Conservation (phyloP, 495 filamentous ascomycete genomes). For the Aspergillus ellipticus region DNA sequence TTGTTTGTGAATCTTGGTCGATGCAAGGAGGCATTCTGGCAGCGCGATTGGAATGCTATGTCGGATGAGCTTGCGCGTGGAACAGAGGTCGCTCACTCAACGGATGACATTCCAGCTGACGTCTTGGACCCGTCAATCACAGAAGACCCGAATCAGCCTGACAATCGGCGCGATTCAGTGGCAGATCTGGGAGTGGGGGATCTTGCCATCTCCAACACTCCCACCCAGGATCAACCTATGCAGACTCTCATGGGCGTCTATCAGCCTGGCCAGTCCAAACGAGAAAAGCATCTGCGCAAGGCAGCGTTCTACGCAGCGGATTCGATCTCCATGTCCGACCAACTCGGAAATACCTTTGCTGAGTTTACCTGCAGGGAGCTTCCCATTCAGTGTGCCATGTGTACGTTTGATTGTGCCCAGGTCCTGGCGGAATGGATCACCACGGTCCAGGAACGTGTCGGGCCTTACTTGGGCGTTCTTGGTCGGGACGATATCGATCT, state of each 20-base stretch:
- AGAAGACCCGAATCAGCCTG: constrained; percentile 13
- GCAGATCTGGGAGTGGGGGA: constrained; percentile 39
- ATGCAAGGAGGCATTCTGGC: constrained; percentile 92
- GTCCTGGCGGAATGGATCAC: constrained; percentile 95
- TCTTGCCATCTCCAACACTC: constrained; percentile 42
- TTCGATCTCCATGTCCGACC: constrained; percentile 86
- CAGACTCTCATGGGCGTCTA: constrained; percentile 30
- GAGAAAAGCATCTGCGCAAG: constrained; percentile 87
- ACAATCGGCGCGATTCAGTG: constrained; percentile 35
- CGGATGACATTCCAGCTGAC: constrained; percentile 46
- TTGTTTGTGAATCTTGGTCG: constrained; percentile 89
- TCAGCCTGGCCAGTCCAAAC: constrained; percentile 49
- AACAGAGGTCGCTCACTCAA: constrained; percentile 69
- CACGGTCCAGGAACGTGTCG: constrained; percentile 92
- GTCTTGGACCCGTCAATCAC: constrained; percentile 33
- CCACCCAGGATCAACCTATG: constrained; percentile 38
- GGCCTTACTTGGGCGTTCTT: constrained; percentile 79
- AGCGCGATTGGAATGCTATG: constrained; percentile 89
- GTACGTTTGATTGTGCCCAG: constrained; percentile 93
- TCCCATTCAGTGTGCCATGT: constrained; percentile 91
- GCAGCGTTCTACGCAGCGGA: constrained; percentile 94
- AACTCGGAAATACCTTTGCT: constrained; percentile 80
- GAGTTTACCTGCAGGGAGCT: constrained; percentile 83
- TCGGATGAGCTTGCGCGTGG: constrained; percentile 84
- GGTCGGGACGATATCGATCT: constrained; percentile 78